Base-by-base conservation (phyloP, 1,139 yeast species). In the Kazachstania sp. region DNA sequence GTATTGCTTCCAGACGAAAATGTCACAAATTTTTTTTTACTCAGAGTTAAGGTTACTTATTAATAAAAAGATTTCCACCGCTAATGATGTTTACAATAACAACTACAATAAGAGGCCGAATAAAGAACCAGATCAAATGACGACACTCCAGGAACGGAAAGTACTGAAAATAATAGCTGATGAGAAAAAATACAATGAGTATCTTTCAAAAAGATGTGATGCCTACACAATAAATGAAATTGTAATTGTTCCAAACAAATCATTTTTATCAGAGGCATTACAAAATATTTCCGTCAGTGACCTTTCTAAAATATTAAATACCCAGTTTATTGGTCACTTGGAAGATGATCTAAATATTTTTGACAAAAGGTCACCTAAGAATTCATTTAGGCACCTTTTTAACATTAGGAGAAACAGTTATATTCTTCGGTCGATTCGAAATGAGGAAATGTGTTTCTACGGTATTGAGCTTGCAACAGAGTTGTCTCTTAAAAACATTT, bases 281-380 rank as follows among this genome's bases (percentile, higher is more conserved):
- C 15, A 37, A 19, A 19, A 19, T 2, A 18, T 13, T 4, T 16
- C 39, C 7, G 9, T 23, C 7, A 19, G 19, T 13, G 39, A 37
- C 3, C 7, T 37, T 4, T 37, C 39, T 5, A 15, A 37, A 23
- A 19, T 20, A 7, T 19, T 12, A 9, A 13, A 23, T 6, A 19
- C 15, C 13, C 8, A 19, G 5, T 11, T 37, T 37, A 8, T 19
- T 37, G 29, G 39, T 18, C n/a, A n/a, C 68, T 1, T 70, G 9
- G 9, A 7, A 7, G 28, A 2, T 23, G 8, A 23, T 23, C 8
- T 4, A 3, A 2, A 23, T 23, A 7, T 2, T 23, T 23, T 36
- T 85, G 95, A 90, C 64, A 9, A 12, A 15, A 32, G 4, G 35
- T 7, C 7, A 32, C 12, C 11, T 32, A 7, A n/a, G 12, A 7